Base-by-base conservation (phyloP, 345 rosid species). In the Stellera chamaejasme region DNA sequence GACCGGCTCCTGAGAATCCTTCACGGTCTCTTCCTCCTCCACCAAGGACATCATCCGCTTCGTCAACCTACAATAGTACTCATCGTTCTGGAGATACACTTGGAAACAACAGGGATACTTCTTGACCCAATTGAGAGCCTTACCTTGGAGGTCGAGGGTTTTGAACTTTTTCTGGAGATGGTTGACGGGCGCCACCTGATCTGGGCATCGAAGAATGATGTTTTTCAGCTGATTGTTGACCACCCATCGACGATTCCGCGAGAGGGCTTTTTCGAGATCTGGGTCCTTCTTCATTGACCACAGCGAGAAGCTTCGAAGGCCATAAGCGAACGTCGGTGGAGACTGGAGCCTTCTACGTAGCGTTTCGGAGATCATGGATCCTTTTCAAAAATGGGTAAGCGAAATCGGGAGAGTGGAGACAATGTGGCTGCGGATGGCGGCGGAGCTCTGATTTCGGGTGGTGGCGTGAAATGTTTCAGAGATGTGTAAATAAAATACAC, bases 131-230 rank as follows among this genome's bases (percentile, higher is more conserved):
- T 92, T 88, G 58, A 88, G 65, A 4, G 96, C 96, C 45, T 85
- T 92, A 15, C 98, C 98, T 68, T 86, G 95, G 49, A 92, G 90
- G 77, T 92, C 98, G 61, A 92, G 95, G 41, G 80, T 82, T 69
- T 84, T 92, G 64, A 92, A 92, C 81, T 88, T 88, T 73, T 86
- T 92, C 74, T 88, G 96, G 13, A 88, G 79, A 74, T 71, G 66
- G 55, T 74, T 77, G 57, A 84, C 56, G 3, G 95, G 68, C 14
- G 69, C 73, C 1, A 63, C 87, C 60, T 84, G 90, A 27, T 78
- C 73, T 28, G 96, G 95, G 68, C 76, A 84, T 55, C 85, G 72
- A 42, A 82, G 84, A 45, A 92, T 78, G 12, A 92, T 80, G 76
- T 85, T 83, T 71, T 92, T 92, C 59, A 88, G 73, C 64, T 90